A percentile compares a stretch with the other conserved stretches of the same genome.
phyloP scores from a whole-genome alignment of 169 alveolate species.

The Pseudocohnilembus persalinus region DNA sequence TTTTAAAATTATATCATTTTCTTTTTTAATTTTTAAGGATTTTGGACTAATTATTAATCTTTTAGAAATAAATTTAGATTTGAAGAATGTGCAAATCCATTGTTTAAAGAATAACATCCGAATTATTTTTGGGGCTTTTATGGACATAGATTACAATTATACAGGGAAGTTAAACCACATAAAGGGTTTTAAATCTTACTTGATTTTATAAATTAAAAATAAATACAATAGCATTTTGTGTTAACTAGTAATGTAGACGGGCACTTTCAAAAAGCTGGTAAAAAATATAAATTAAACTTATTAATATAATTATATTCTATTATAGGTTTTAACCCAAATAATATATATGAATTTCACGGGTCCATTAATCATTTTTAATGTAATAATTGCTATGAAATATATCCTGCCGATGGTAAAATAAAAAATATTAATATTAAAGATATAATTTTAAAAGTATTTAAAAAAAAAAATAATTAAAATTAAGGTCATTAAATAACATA shows the following conservation, averaged over 20 bases:
- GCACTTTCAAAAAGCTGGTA: slow-evolving; percentile 50
- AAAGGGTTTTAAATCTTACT: slow-evolving; percentile 46
- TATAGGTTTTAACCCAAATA: slow-evolving; percentile 48
- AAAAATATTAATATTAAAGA: neutral
- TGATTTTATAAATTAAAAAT: neutral
- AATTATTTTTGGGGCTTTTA: slow-evolving; percentile 66
- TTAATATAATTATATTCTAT: no score
- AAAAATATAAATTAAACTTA: neutral
- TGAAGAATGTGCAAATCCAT: slow-evolving; percentile 58
- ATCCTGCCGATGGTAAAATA: slow-evolving; percentile 24
- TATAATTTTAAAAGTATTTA: neutral
- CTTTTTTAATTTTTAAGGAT: slow-evolving; percentile 25
- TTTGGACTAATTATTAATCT: slow-evolving; percentile 51
- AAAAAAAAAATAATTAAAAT: neutral
- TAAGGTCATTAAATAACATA: neutral
- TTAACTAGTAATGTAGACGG: slow-evolving; percentile 74
- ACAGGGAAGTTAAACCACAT: slow-evolving; percentile 57
- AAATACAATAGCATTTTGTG: slow-evolving; percentile 27
- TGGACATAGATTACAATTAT: slow-evolving; percentile 60
- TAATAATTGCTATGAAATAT: slow-evolving; percentile 11
- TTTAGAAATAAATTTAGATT: slow-evolving; percentile 34
- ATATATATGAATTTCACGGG: slow-evolving; percentile 65
- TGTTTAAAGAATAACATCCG: slow-evolving; percentile 48
- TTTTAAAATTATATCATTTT: no score
- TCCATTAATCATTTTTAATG: slow-evolving; percentile 57